phyloP scores from a whole-genome alignment of 1,284 basidiomycete genomes.

The Cutaneotrichosporon cyanovorans region DNA sequence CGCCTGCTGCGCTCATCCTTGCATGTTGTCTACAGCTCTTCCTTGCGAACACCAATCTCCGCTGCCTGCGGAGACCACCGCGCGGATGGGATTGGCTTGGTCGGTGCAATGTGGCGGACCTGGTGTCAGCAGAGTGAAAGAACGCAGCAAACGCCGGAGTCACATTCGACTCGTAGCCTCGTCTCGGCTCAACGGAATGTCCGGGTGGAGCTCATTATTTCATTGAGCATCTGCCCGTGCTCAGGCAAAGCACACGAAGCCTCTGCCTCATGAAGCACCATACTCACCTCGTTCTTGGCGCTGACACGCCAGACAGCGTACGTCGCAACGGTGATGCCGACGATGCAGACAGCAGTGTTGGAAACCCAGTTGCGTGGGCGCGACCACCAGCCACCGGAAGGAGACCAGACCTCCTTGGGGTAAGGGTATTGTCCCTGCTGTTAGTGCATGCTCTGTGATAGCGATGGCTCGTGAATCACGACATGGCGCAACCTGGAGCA shows the following conservation, averaged over 20 bases:
- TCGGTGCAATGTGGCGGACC: conserved; percentile 46
- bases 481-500: too few relatives aligned
- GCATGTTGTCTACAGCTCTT: conserved; percentile 1
- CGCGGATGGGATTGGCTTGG: conserved; percentile 47
- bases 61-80: conserved; percentile 40
- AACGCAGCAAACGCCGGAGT: neutral
- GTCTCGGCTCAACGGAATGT: too few relatives aligned
- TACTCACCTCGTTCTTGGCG: conserved; percentile 50
- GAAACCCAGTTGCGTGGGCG: conserved; percentile 51
- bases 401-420: conserved; percentile 55
- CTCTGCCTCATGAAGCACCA: neutral
- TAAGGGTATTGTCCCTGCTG: conserved; percentile 49
- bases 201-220: too few relatives aligned
- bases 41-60: conserved; percentile 24
- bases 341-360: conserved; percentile 49
- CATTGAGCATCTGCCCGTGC: too few relatives aligned
- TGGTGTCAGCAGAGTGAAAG: conserved; percentile 17
- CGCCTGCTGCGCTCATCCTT: neutral
- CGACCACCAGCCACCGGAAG: conserved; percentile 54
- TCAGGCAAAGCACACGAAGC: too few relatives aligned
- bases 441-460: conserved; percentile 9
- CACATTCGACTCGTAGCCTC: too few relatives aligned
- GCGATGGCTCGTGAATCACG: too few relatives aligned
- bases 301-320: conserved; percentile 50
- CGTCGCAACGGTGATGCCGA: conserved; percentile 47